Evolutionary conservation across 2,329 filamentous ascomycete species (phyloP), one percentile per base, ranked within the genome.

Genomic region (Penicillium sp.): DNA sequence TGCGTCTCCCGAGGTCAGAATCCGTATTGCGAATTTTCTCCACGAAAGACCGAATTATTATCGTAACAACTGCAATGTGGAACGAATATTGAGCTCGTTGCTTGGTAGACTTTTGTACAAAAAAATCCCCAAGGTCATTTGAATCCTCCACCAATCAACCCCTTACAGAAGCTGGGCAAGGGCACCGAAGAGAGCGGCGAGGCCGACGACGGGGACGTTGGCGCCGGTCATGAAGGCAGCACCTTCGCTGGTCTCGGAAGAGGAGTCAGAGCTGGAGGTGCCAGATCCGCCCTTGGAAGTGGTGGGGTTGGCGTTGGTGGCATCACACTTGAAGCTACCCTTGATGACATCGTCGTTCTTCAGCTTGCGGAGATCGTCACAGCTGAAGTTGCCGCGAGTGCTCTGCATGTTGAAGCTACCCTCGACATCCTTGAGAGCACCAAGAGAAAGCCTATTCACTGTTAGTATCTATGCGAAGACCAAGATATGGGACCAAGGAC

Each of bases 371-470:
- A 85, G 79, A 29, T 65, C 57, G 45, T 70, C 65, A 76, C 86
- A 81, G 50, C 68, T 62, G 51, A 87, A 82, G 54, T 84, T 75
- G 52, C 75, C 77, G 51, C 57, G 40, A 40, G 83, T 86, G 58
- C 78, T 83, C 61, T 82, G 76, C 58, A 87, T 73, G 63, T 84
- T 83, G 68, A 88, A 85, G 53, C 80, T 80, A 71, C 87, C 87
- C 64, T 78, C 77, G 59, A 90, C 85, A 56, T 83, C 77, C 52
- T 77, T 71, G 24, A 91, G 76, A 33, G 72, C 66, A 53, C 87
- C 84, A 47, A 96, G 78, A 32, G 76, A 66, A 58, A 93, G 82
- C 53, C 88, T 95, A 60, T 1, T 48, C 34, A 21, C 6, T 13
- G 45, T 52, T 57, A 64, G 57, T 63, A 75, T 61, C 73, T 68